Evolutionary conservation across 768 basidiomycete species (phyloP).

Genomic region (Trametes maxima): DNA sequence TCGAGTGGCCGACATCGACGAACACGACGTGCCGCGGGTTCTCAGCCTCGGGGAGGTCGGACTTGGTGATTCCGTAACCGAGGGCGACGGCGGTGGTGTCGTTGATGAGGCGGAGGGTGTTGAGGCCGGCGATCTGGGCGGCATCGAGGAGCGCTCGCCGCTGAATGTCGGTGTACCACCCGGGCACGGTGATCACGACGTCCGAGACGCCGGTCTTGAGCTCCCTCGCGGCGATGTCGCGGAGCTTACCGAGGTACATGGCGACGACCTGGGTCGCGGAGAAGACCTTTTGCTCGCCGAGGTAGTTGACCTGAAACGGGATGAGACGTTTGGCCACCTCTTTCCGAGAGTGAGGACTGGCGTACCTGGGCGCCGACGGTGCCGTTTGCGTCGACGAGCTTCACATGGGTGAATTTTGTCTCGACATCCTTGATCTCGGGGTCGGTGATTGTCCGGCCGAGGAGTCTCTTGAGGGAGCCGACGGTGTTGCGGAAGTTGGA

Average conservation of each 20-base stretch:
- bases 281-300: constrained; percentile 77
- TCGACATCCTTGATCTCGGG: constrained; percentile 82
- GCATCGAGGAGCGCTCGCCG: constrained; percentile 89
- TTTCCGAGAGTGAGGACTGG: neutral
- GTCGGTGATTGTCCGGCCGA: constrained; percentile 81
- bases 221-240: constrained; percentile 83
- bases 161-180: constrained; percentile 95
- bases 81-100: constrained; percentile 95
- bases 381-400: constrained; percentile 82
- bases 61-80: constrained; percentile 98
- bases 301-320: constrained; percentile 74
- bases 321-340: constrained; percentile 9
- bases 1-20: constrained; percentile 94
- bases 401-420: constrained; percentile 89
- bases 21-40: constrained; percentile 87
- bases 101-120: constrained; percentile 93
- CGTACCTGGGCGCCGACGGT: constrained; percentile 85
- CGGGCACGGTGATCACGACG: constrained; percentile 94
- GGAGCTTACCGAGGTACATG: constrained; percentile 87
- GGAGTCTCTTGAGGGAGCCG: constrained; percentile 87
- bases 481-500: constrained; percentile 98
- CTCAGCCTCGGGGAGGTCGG: constrained; percentile 88
- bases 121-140: constrained; percentile 86
- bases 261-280: constrained; percentile 91
- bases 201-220: constrained; percentile 88